Conservation (phyloP, 2,329 filamentous ascomycete species). For the Acephala macrosclerotiorum region DNA sequence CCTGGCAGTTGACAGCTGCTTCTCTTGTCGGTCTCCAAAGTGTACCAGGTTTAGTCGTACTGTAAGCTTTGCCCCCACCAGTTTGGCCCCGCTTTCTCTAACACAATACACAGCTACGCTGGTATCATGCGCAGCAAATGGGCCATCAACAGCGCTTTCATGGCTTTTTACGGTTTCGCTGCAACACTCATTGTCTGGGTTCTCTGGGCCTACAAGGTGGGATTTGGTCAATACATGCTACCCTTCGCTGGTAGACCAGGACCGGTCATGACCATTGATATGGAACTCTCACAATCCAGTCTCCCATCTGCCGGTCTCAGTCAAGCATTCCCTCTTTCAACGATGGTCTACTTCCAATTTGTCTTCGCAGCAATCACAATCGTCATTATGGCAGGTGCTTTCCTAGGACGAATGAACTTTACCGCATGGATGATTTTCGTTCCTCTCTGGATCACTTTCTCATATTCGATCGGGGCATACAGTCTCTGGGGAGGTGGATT, state of each 20-base stretch:
- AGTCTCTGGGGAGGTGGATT: constrained; percentile 56
- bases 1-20: constrained; percentile 59
- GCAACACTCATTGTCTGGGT: constrained; percentile 57
- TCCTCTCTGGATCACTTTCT: constrained; percentile 57
- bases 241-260: constrained; percentile 57
- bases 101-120: constrained; percentile 46
- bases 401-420: constrained; percentile 58
- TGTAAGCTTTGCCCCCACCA: constrained; percentile 38
- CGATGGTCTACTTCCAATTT: constrained; percentile 62
- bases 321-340: constrained; percentile 53
- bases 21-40: constrained; percentile 57
- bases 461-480: constrained; percentile 52
- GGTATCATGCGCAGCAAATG: constrained; percentile 57
- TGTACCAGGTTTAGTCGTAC: constrained; percentile 55
- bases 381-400: constrained; percentile 54
- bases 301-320: constrained; percentile 51
- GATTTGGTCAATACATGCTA: constrained; percentile 57
- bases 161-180: constrained; percentile 59
- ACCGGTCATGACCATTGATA: constrained; percentile 53
- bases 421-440: constrained; percentile 60
- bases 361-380: constrained; percentile 60
- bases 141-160: constrained; percentile 58
- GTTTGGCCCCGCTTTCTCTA: neutral
- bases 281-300: constrained; percentile 51
- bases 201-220: constrained; percentile 56